A percentile compares a stretch with the other conserved stretches of the same genome.
Conservation (phyloP, 495 filamentous ascomycete genomes). For the Neurospora intermedia region DNA sequence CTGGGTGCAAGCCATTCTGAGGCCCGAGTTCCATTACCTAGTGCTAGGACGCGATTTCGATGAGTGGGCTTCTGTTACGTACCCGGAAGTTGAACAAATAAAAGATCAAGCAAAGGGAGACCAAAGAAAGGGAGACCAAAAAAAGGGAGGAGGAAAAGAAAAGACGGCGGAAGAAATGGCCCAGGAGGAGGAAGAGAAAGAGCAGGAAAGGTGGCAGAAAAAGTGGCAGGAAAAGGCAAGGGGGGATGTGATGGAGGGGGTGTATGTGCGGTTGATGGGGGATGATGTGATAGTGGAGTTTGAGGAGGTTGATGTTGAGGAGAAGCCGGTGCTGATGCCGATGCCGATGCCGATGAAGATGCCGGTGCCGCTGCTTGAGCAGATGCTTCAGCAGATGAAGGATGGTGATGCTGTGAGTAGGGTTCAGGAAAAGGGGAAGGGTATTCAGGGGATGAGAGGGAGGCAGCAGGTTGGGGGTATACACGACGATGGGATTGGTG, state of each 20-base stretch:
- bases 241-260: not conserved
- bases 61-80: not conserved
- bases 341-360: no score
- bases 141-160: not conserved
- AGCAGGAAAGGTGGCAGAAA: not conserved
- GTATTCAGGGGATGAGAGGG: not conserved
- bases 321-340: no score
- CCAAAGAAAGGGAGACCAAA: no score
- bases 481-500: not conserved
- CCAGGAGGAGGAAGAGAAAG: not conserved
- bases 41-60: not conserved
- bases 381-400: not conserved
- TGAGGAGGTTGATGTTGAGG: not conserved
- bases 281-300: not conserved
- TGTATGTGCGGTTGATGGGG: not conserved
- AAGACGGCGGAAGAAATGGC: not conserved
- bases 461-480: not conserved
- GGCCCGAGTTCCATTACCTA: not conserved
- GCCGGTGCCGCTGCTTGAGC: no score
- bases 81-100: not conserved
- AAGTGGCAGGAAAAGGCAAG: not conserved
- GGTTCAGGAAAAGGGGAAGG: not conserved
- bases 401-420: not conserved
- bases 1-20: not conserved
- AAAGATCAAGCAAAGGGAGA: no score